phyloP scores from a whole-genome alignment of 768 basidiomycete species.

The Hericium erinaceus region DNA sequence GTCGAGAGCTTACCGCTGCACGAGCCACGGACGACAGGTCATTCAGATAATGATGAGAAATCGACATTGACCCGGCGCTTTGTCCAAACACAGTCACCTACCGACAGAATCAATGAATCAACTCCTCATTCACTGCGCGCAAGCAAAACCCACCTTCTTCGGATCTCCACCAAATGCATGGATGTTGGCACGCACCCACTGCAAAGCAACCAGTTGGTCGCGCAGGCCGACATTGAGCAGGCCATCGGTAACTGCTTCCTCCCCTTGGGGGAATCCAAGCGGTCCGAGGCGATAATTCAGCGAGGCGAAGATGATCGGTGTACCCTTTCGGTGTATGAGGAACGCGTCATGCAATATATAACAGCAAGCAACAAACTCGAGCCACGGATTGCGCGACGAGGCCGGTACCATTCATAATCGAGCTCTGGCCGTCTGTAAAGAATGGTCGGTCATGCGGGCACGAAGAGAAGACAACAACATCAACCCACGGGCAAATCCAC shows the following conservation, averaged over 20 bases:
- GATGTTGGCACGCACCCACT: slow-evolving; percentile 23
- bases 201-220: slow-evolving; percentile 28
- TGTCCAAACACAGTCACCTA: slow-evolving; percentile 31
- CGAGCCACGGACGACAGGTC: slow-evolving; percentile 16
- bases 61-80: slow-evolving; percentile 30
- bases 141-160: slow-evolving; percentile 4
- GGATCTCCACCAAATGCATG: slow-evolving; percentile 23
- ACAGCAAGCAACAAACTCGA: not conserved
- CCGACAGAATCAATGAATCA: not conserved
- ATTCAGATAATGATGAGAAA: slow-evolving; percentile 22
- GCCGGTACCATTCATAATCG: not conserved
- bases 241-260: slow-evolving; percentile 29
- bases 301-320: slow-evolving; percentile 33
- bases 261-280: slow-evolving; percentile 38
- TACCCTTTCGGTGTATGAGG: not conserved
- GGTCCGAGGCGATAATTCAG: slow-evolving; percentile 43
- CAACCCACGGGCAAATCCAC: slow-evolving; percentile 21
- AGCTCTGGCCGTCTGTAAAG: not conserved
- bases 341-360: not conserved
- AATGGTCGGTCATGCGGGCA: not conserved
- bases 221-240: slow-evolving; percentile 36
- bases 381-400: not conserved
- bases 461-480: not conserved
- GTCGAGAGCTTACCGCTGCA: slow-evolving; percentile 13
- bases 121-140: too few relatives aligned